Evolutionary conservation across 306 rosid genomes (phyloP).

Genomic region (Datisca glomerata): DNA sequence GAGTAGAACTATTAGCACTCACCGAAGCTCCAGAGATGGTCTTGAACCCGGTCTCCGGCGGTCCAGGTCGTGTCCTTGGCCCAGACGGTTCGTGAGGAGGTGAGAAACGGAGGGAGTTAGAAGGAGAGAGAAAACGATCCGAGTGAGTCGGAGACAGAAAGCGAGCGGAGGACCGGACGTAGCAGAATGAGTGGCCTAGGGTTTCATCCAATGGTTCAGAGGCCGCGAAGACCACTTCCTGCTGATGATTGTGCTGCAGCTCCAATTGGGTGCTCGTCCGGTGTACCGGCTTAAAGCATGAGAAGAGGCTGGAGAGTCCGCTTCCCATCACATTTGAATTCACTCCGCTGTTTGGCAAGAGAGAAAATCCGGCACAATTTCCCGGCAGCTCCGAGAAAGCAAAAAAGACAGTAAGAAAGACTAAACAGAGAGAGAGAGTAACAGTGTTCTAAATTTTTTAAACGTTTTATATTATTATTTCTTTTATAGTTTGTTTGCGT

Average conservation of each 20-base stretch:
- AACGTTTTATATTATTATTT: neutral
- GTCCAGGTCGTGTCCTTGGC: slow-evolving; percentile 35
- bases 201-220: slow-evolving; percentile 75
- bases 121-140: slow-evolving; percentile 79
- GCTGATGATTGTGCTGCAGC: slow-evolving; percentile 7
- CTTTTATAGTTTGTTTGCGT: slow-evolving; percentile 1
- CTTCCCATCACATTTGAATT: slow-evolving; percentile 94
- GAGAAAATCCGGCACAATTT: slow-evolving; percentile 15
- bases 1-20: slow-evolving; percentile 78
- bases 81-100: slow-evolving; percentile 39
- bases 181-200: slow-evolving; percentile 97
- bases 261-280: slow-evolving; percentile 23
- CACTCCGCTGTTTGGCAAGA: slow-evolving; percentile 21
- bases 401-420: slow-evolving; percentile 1
- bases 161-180: slow-evolving; percentile 81
- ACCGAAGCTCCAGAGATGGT: slow-evolving; percentile 96
- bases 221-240: slow-evolving; percentile 37
- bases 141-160: slow-evolving; percentile 66
- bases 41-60: slow-evolving; percentile 55
- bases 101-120: slow-evolving; percentile 75
- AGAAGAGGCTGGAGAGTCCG: slow-evolving; percentile 54
- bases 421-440: slow-evolving; percentile 7
- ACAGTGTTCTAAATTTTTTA: slow-evolving; percentile 7
- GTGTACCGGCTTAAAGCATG: slow-evolving; percentile 56
- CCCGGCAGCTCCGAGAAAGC: slow-evolving; percentile 27